Percentiles rank a stretch among this genome's conserved stretches.
phyloP scores from a whole-genome alignment of 225 moss, liverwort and hornwort genomes.

The Antitrichia curtipendula region DNA sequence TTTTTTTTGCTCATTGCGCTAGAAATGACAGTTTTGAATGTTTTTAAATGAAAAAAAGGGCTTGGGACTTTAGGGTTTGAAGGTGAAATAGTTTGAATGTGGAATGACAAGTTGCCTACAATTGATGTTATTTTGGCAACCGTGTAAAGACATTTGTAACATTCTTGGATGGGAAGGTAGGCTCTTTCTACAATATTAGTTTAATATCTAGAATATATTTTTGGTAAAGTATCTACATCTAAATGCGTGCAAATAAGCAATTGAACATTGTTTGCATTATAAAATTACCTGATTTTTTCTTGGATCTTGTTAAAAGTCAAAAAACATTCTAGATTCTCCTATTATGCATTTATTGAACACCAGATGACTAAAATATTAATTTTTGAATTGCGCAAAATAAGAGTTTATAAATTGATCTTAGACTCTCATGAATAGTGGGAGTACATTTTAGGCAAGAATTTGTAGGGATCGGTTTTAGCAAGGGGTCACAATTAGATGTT shows the following conservation, averaged over 20 bases:
- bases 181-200: accelerated
- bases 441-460: not conserved
- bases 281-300: accelerated
- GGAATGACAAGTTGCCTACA: accelerated
- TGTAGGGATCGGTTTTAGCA: not conserved
- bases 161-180: not conserved
- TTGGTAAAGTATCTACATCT: not conserved
- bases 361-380: accelerated
- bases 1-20: not conserved
- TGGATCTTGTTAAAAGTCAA: not conserved
- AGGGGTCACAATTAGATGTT: accelerated
- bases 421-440: not conserved
- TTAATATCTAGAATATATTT: not conserved
- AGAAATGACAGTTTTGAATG: not conserved
- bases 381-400: not conserved
- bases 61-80: accelerated
- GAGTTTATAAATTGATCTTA: accelerated
- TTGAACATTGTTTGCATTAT: not conserved
- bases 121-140: not conserved
- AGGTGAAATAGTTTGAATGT: not conserved
- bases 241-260: not conserved
- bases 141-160: not conserved
- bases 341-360: accelerated
- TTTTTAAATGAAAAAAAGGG: accelerated
- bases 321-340: accelerated